phyloP scores from a whole-genome alignment of 176 grass and related monocot species.

The Carex scoparia region DNA sequence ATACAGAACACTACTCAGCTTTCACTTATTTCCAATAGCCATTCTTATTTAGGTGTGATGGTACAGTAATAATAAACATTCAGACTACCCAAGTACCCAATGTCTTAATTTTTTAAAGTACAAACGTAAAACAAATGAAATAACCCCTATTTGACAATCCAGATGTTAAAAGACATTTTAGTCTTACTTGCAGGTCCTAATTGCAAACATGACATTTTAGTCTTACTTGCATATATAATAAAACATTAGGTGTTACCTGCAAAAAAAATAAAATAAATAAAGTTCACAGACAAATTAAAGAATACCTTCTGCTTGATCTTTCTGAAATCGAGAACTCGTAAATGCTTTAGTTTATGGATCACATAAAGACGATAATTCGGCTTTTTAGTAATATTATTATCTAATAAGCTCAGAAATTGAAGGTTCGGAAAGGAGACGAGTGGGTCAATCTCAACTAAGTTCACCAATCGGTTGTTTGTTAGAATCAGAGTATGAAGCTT shows the following conservation, averaged over 20 bases:
- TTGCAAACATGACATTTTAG: neutral
- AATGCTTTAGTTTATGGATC: constrained; percentile 82
- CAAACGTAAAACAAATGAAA: neutral
- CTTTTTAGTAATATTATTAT: constrained; percentile 94
- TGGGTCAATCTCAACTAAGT: constrained; percentile 83
- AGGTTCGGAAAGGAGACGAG: constrained; percentile 81
- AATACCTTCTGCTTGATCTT: constrained; percentile 98
- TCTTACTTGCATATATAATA: neutral
- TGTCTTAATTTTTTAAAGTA: neutral
- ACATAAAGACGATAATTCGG: constrained; percentile 94
- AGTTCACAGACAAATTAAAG: neutral
- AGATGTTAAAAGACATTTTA: neutral
- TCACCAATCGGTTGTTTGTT: constrained; percentile 95
- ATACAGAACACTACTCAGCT: neutral
- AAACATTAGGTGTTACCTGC: neutral
- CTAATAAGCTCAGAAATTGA: constrained; percentile 90
- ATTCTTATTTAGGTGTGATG: neutral
- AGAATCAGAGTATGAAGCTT: constrained; percentile 87
- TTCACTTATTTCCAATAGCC: neutral
- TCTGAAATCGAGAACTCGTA: constrained; percentile 86
- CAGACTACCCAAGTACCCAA: neutral
- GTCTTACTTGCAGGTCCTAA: neutral
- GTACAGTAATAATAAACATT: neutral
- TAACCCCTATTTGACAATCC: neutral
- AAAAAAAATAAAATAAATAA: neutral